Evolutionary conservation across 208 protist species (phyloP).

Genomic region (Crithidia brevicula): DNA sequence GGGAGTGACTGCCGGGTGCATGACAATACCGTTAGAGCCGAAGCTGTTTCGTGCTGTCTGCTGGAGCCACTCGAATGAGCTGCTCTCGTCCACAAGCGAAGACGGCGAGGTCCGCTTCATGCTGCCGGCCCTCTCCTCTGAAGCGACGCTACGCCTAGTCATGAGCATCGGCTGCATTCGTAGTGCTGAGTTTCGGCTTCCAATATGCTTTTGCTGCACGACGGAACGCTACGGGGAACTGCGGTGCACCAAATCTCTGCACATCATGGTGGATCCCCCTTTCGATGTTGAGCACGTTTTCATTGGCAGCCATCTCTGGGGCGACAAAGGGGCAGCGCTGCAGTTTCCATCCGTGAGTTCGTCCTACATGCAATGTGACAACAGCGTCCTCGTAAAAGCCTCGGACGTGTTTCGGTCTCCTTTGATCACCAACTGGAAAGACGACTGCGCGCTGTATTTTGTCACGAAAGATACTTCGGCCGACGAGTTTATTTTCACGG

Average conservation of each 20-base stretch:
- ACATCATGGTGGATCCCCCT: slow-evolving; percentile 37
- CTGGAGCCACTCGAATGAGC: slow-evolving; percentile 16
- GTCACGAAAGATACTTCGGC: slow-evolving; percentile 29
- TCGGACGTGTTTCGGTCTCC: slow-evolving; percentile 27
- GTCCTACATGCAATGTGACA: slow-evolving; percentile 35
- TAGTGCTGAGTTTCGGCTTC: slow-evolving; percentile 41
- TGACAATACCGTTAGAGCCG: slow-evolving; percentile 41
- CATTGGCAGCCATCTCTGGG: slow-evolving; percentile 25
- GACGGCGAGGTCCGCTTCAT: slow-evolving; percentile 15
- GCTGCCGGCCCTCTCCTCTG: slow-evolving; percentile 24
- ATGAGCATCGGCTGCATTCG: slow-evolving; percentile 36
- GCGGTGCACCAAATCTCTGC: slow-evolving; percentile 25
- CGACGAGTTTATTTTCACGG: slow-evolving; percentile 29
- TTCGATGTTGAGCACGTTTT: slow-evolving; percentile 40
- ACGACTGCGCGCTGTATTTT: slow-evolving; percentile 46
- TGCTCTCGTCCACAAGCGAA: neutral
- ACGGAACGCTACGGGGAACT: slow-evolving; percentile 31
- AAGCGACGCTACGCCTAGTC: slow-evolving; percentile 17
- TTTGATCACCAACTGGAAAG: slow-evolving; percentile 31
- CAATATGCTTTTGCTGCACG: slow-evolving; percentile 32
- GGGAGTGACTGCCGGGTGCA: slow-evolving; percentile 24
- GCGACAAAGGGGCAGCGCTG: slow-evolving; percentile 2
- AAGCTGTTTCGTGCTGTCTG: slow-evolving; percentile 32
- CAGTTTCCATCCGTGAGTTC: slow-evolving; percentile 28
- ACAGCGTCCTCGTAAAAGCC: slow-evolving; percentile 43